Evolutionary conservation across 225 moss, liverwort and hornwort species (phyloP).

Genomic region (Pseudoscleropodium purum): DNA sequence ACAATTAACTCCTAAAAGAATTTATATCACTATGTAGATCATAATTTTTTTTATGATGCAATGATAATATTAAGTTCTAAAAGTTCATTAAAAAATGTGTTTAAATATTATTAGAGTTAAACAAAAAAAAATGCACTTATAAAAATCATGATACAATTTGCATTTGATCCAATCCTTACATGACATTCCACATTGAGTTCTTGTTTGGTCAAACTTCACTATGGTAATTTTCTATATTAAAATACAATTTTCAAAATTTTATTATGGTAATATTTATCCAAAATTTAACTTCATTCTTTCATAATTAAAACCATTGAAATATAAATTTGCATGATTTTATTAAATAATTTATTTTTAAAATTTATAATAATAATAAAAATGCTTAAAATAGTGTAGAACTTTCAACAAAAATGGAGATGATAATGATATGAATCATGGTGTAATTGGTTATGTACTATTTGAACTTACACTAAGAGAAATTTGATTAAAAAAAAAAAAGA

Average conservation of each 20-base stretch:
- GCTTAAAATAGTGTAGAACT: no score
- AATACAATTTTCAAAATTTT: background rate
- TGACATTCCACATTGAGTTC: fast-evolving
- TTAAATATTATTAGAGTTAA: background rate
- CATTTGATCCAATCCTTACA: no score
- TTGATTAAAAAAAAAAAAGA: no score
- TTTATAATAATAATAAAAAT: no score
- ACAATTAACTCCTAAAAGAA: background rate
- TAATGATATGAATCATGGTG: background rate
- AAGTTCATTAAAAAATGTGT: background rate
- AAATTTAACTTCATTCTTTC: no score
- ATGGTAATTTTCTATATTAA: background rate
- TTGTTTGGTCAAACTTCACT: background rate
- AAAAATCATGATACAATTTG: background rate
- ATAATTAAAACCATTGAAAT: no score
- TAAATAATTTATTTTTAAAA: no score
- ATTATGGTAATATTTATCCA: no score
- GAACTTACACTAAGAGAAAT: no score
- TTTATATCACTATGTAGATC: no score
- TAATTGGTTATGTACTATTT: fast-evolving
- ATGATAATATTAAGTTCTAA: background rate
- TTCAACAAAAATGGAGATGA: background rate
- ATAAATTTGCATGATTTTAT: no score
- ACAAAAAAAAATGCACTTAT: background rate
- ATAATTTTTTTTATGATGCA: background rate